Evolutionary conservation across 2,329 filamentous ascomycete species (phyloP).

Genomic region (Exophiala xenobiotica): DNA sequence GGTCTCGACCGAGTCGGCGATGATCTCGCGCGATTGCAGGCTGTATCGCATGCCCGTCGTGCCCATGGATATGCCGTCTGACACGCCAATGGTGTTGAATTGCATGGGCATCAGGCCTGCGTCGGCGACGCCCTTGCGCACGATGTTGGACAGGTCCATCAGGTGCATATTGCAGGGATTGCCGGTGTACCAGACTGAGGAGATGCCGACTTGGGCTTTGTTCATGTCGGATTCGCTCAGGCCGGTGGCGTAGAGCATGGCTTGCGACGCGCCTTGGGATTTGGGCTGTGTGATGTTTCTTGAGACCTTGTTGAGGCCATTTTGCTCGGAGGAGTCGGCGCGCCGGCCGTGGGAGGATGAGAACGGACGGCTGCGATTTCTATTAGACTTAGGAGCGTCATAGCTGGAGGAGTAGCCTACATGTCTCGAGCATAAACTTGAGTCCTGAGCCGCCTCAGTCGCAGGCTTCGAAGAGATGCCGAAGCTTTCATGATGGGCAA

Average conservation of each 20-base stretch:
- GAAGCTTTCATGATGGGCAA: conserved; percentile 21
- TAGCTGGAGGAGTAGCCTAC: conserved; percentile 4
- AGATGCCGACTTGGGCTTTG: conserved; percentile 97
- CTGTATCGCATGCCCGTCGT: conserved; percentile 96
- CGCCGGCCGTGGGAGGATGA: conserved; percentile 13
- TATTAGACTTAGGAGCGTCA: background rate
- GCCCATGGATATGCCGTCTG: conserved; percentile 97
- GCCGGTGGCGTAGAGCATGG: conserved; percentile 97
- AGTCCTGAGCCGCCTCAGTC: conserved; percentile 20
- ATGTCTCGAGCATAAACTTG: conserved; percentile 1
- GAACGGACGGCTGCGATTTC: conserved; percentile 16
- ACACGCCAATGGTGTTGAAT: conserved; percentile 99
- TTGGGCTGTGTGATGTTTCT: conserved; percentile 89
- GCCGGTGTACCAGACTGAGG: conserved; percentile 95
- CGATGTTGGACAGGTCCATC: conserved; percentile 78
- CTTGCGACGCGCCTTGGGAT: conserved; percentile 96
- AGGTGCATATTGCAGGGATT: conserved; percentile 99
- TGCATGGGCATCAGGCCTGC: conserved; percentile 88
- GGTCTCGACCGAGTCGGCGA: conserved; percentile 97
- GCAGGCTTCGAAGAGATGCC: conserved; percentile 22
- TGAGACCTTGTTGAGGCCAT: conserved; percentile 76
- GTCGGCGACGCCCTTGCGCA: conserved; percentile 69
- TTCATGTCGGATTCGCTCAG: conserved; percentile 82
- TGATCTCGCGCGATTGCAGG: conserved; percentile 90
- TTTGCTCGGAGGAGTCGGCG: conserved; percentile 16